phyloP scores from a whole-genome alignment of 352 stramenopile genomes.

The Peronosclerospora sorghi region DNA sequence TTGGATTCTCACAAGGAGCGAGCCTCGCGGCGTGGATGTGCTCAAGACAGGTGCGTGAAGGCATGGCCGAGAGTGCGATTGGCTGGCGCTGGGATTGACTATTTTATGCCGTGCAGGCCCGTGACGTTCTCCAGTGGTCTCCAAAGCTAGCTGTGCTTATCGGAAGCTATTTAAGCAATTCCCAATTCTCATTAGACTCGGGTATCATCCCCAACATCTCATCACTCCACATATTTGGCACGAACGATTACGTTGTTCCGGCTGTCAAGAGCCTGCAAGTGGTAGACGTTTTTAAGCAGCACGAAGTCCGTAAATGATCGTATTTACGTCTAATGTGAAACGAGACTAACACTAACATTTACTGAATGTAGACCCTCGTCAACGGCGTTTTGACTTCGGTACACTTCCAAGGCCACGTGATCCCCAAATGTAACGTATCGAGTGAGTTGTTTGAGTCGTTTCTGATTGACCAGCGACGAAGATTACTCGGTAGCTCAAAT shows the following conservation, averaged over 20 bases:
- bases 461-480: conserved; percentile 18
- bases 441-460: conserved; percentile 44
- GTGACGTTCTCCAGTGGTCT: conserved; percentile 49
- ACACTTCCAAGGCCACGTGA: conserved; percentile 69
- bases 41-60: conserved; percentile 33
- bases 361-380: conserved; percentile 18
- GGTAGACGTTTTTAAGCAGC: conserved; percentile 46
- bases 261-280: conserved; percentile 58
- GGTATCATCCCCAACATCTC: conserved; percentile 38
- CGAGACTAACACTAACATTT: no score
- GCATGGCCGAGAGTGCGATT: neutral
- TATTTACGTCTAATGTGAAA: no score
- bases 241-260: conserved; percentile 74
- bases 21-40: conserved; percentile 75
- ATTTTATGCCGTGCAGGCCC: conserved; percentile 16
- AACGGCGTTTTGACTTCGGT: conserved; percentile 43
- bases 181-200: conserved; percentile 41
- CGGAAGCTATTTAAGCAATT: conserved; percentile 55
- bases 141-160: conserved; percentile 63
- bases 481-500: conserved; percentile 11
- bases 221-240: conserved; percentile 68
- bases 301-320: conserved; percentile 31
- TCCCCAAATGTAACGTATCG: conserved; percentile 60
- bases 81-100: neutral
- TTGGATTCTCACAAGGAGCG: conserved; percentile 79